Conservation (phyloP, 2,329 filamentous ascomycete species). For the Herpotrichia juniperi region DNA sequence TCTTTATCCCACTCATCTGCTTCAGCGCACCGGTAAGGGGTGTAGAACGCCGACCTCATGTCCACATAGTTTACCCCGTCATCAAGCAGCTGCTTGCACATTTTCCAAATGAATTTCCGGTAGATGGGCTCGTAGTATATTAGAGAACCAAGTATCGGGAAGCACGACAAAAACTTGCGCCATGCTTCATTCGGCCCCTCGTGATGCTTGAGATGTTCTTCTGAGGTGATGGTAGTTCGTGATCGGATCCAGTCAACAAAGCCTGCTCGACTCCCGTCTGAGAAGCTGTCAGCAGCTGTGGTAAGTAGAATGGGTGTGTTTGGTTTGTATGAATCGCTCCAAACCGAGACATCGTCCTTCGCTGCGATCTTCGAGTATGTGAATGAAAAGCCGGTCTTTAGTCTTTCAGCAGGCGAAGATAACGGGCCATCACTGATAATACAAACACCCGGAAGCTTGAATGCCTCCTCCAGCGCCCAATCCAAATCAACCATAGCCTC, state of each 20-base stretch:
- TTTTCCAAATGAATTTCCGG: conserved; percentile 72
- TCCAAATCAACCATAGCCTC: conserved; percentile 91
- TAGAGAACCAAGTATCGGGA: conserved; percentile 74
- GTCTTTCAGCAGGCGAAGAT: conserved; percentile 57
- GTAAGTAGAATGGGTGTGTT: conserved; percentile 64
- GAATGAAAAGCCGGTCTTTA: conserved; percentile 66
- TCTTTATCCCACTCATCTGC: conserved; percentile 70
- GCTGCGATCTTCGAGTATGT: conserved; percentile 51
- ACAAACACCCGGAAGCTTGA: conserved; percentile 76
- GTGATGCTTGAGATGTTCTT: conserved; percentile 79
- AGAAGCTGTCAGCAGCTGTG: conserved; percentile 74
- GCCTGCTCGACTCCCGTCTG: conserved; percentile 70
- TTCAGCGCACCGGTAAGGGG: conserved; percentile 70
- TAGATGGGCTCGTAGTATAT: conserved; percentile 92
- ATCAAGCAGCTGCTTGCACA: conserved; percentile 73
- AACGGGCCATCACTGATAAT: conserved; percentile 67
- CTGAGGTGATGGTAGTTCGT: conserved; percentile 72
- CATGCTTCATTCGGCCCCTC: conserved; percentile 85
- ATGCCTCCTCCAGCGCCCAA: conserved; percentile 74
- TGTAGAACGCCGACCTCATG: conserved; percentile 75
- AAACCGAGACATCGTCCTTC: conserved; percentile 61
- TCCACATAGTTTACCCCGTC: conserved; percentile 90
- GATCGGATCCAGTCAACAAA: conserved; percentile 80
- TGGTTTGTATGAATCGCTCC: conserved; percentile 68
- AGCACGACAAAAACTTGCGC: conserved; percentile 78